A percentile compares a stretch with the other conserved stretches of the same genome.
Evolutionary conservation across 2,329 filamentous ascomycete genomes (phyloP).

Genomic region (Macrophomina tecta): DNA sequence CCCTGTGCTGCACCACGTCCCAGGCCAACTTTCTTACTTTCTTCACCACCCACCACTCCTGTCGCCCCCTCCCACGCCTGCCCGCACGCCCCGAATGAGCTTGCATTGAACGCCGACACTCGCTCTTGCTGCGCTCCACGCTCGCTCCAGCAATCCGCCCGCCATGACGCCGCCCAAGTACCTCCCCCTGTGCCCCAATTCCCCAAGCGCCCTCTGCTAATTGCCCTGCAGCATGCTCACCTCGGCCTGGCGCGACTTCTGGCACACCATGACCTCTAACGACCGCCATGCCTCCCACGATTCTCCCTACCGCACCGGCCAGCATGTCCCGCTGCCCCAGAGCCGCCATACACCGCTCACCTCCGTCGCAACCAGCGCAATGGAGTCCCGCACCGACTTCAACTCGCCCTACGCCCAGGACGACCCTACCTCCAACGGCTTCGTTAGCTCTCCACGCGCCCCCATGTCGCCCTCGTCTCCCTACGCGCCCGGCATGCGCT

Average conservation of each 20-base stretch:
- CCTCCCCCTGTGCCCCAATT: conserved; percentile 23
- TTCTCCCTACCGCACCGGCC: conserved; percentile 88
- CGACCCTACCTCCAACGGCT: conserved; percentile 63
- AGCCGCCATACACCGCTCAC: conserved; percentile 82
- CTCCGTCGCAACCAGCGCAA: conserved; percentile 82
- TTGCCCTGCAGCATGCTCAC: conserved; percentile 32
- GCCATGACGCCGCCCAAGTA: conserved; percentile 22
- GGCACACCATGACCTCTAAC: conserved; percentile 81
- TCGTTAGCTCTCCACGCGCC: conserved; percentile 62
- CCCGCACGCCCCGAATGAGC: conserved; percentile 11
- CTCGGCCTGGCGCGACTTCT: conserved; percentile 81
- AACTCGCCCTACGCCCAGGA: conserved; percentile 81
- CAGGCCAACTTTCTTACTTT: conserved; percentile 27
- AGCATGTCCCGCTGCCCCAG: conserved; percentile 86
- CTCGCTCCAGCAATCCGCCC: conserved; percentile 12
- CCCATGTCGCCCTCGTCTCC: conserved; percentile 69
- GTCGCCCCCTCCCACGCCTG: not conserved
- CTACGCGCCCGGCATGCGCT: conserved; percentile 90
- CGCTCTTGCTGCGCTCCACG: conserved; percentile 8
- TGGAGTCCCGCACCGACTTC: conserved; percentile 86
- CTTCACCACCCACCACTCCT: conserved; percentile 1
- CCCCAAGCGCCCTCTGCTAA: conserved; percentile 12
- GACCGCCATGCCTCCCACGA: conserved; percentile 90
- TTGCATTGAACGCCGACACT: conserved; percentile 21
- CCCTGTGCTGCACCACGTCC: conserved; percentile 27